Conservation (phyloP, 805 yeast genomes). For the Starmerella kuoi region DNA sequence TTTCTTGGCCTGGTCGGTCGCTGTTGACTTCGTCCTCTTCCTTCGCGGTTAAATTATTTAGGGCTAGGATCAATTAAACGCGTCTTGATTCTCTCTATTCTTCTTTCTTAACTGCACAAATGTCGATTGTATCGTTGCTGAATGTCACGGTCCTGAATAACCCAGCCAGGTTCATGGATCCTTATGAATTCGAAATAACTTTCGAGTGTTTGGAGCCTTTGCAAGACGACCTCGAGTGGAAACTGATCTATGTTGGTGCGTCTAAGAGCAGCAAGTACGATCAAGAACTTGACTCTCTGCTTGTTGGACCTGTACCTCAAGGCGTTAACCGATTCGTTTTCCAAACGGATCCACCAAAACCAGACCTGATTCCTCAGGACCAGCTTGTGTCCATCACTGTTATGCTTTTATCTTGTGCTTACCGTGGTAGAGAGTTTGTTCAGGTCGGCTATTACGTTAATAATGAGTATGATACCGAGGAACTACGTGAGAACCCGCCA, state of each 20-base stretch:
- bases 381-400: conserved; percentile 94
- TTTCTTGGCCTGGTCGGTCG: no score
- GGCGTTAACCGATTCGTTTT: conserved; percentile 89
- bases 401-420: conserved; percentile 80
- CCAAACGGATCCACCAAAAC: conserved; percentile 92
- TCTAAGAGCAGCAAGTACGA: conserved; percentile 91
- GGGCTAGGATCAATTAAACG: no score
- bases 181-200: conserved; percentile 93
- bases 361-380: conserved; percentile 89
- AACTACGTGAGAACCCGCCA: conserved; percentile 86
- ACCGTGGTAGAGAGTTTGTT: conserved; percentile 87
- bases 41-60: no score
- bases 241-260: conserved; percentile 90
- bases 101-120: no score
- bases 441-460: conserved; percentile 96
- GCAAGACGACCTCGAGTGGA: conserved; percentile 92
- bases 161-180: conserved; percentile 86
- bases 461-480: conserved; percentile 91
- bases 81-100: no score
- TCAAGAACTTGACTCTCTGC: conserved; percentile 86
- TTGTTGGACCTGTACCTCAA: conserved; percentile 98
- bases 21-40: no score
- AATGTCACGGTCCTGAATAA: conserved; percentile 88
- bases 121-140: conserved; percentile 87
- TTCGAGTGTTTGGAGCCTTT: conserved; percentile 92